phyloP scores from a whole-genome alignment of 768 basidiomycete species.

The Kondoa malvinella region DNA sequence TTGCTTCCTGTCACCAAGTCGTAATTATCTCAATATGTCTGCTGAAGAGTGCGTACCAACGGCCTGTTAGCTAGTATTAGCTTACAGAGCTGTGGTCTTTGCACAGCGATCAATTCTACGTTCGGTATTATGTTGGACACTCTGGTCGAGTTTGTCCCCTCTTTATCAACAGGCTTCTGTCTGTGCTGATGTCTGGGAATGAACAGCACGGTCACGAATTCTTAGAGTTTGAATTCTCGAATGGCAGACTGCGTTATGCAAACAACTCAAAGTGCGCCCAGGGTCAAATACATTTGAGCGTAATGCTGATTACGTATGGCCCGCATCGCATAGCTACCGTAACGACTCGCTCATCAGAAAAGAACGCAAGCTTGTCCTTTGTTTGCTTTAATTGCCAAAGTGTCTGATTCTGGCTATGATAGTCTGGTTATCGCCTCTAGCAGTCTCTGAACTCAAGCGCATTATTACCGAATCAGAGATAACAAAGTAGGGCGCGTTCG shows the following conservation, averaged over 20 bases:
- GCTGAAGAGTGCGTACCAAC: neutral
- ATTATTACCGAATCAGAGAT: conserved; percentile 88
- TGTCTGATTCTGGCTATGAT: conserved; percentile 9
- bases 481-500: conserved; percentile 49
- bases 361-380: conserved; percentile 56
- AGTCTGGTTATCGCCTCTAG: conserved; percentile 91
- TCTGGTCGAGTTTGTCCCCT: neutral
- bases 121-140: neutral
- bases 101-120: neutral
- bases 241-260: conserved; percentile 57
- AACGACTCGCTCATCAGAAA: conserved; percentile 95
- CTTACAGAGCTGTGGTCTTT: neutral
- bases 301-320: neutral
- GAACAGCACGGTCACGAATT: conserved; percentile 8
- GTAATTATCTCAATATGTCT: neutral
- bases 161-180: neutral
- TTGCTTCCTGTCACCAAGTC: neutral
- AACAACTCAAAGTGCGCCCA: conserved; percentile 72
- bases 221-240: conserved; percentile 4
- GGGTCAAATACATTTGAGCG: neutral
- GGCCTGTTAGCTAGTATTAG: neutral
- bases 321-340: conserved; percentile 41
- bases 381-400: neutral
- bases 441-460: conserved; percentile 84
- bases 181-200: neutral